A percentile compares a stretch with the other conserved stretches of the same genome.
Conservation (phyloP, 352 stramenopile species). For the Aphanomyces invadans region DNA sequence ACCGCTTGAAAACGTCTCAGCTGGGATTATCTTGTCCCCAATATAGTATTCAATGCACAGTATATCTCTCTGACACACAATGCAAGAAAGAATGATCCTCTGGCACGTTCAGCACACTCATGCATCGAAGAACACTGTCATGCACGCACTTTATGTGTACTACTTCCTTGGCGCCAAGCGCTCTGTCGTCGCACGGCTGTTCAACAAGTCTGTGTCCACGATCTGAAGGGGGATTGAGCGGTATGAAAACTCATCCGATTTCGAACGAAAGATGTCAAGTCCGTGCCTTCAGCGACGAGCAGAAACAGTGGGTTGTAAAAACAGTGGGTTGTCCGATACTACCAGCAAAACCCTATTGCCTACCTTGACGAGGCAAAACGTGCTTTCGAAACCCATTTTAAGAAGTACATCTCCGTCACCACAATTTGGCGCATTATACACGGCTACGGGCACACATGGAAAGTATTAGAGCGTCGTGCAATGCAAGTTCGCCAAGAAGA, state of each 20-base stretch:
- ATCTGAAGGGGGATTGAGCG: not conserved
- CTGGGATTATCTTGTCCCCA: conserved; percentile 5
- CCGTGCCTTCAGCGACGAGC: not conserved
- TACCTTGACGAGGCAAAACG: not conserved
- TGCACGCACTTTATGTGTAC: not conserved
- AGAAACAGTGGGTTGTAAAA: not conserved
- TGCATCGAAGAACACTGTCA: not conserved
- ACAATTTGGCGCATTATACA: not conserved
- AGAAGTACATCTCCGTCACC: not conserved
- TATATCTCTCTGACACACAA: not conserved
- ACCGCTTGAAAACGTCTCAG: not conserved
- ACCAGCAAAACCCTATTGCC: not conserved
- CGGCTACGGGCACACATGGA: not conserved
- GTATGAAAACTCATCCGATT: not conserved
- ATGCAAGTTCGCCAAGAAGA: conserved; percentile 9
- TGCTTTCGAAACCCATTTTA: not conserved
- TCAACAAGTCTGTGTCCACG: not conserved
- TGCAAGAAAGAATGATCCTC: not conserved
- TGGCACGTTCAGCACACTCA: conserved; percentile 6
- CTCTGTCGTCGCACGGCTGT: not conserved
- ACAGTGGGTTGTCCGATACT: too few species aligned
- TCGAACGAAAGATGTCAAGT: not conserved
- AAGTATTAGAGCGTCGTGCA: conserved; percentile 9
- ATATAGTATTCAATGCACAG: conserved; percentile 6
- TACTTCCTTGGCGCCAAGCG: conserved; percentile 8